These are phyloP conservation scores for Metschnikowia peoriensis DNA, from an alignment of 805 yeast species.

Conservation along the genomic window DNA sequence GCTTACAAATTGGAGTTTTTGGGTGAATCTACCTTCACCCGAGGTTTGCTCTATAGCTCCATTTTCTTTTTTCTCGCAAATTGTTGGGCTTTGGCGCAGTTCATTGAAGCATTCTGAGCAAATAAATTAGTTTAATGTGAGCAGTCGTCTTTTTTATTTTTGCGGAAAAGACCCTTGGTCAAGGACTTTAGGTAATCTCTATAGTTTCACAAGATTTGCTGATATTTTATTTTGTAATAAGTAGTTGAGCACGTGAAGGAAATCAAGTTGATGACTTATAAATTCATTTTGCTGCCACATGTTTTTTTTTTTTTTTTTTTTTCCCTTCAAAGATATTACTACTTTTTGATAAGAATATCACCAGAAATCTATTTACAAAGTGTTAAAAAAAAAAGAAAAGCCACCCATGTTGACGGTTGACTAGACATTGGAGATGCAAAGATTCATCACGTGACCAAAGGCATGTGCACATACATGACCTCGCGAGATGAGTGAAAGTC, in stretches of 20 bases:
- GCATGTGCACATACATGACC: not conserved
- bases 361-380: too few species aligned
- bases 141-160: not conserved
- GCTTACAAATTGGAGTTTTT: conserved; percentile 81
- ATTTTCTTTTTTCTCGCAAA: conserved; percentile 59
- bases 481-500: conserved; percentile 7
- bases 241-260: too few species aligned
- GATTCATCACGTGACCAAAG: conserved; percentile 7
- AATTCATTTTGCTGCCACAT: too few species aligned
- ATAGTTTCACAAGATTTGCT: too few species aligned
- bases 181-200: not conserved
- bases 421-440: not conserved
- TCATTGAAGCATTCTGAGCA: conserved; percentile 36
- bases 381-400: too few species aligned
- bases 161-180: not conserved
- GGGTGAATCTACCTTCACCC: conserved; percentile 64
- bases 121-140: not conserved
- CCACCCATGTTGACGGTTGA: too few species aligned
- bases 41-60: conserved; percentile 56
- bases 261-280: too few species aligned
- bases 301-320: too few species aligned
- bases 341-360: too few species aligned
- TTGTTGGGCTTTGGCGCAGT: conserved; percentile 55
- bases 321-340: too few species aligned
- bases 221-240: too few species aligned